Evolutionary conservation across 2,329 filamentous ascomycete genomes (phyloP).

Genomic region (Alternaria hordeiaustralica): DNA sequence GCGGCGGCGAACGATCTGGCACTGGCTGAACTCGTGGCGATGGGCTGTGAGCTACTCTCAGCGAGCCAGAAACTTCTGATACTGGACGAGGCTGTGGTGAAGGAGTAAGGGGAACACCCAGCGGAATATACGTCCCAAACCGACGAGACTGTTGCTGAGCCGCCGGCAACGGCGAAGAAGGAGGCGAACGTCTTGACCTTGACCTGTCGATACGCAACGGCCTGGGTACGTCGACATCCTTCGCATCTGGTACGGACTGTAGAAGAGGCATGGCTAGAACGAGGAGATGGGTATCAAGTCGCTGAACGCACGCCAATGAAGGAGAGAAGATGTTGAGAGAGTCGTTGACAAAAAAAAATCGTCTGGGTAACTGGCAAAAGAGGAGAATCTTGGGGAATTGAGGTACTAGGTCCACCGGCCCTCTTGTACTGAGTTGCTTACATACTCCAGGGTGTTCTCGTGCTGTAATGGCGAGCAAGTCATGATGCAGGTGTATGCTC

Average conservation of each 20-base stretch:
- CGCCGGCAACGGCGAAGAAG: not conserved
- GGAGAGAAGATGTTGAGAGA: not conserved
- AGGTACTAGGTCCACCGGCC: not conserved
- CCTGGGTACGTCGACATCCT: not conserved
- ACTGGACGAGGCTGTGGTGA: not conserved
- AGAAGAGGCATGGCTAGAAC: not conserved
- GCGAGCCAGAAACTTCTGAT: not conserved
- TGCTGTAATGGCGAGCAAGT: not conserved
- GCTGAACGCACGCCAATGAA: not conserved
- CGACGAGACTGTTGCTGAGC: not conserved
- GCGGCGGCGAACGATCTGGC: not conserved
- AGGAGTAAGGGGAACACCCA: not conserved
- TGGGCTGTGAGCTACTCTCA: not conserved
- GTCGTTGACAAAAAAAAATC: not conserved
- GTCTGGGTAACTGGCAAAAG: not conserved
- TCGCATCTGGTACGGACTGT: not conserved
- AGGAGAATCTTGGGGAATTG: not conserved
- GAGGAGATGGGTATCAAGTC: not conserved
- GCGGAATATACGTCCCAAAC: not conserved
- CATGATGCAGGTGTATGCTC: not conserved
- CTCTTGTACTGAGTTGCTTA: not conserved
- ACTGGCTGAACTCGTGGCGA: not conserved
- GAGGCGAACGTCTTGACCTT: not conserved
- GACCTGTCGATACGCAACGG: not conserved
- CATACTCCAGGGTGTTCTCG: not conserved